These are phyloP conservation scores for Penicillium sumatraense DNA, from an alignment of 2,329 filamentous ascomycete genomes.

Conservation along the genomic window DNA sequence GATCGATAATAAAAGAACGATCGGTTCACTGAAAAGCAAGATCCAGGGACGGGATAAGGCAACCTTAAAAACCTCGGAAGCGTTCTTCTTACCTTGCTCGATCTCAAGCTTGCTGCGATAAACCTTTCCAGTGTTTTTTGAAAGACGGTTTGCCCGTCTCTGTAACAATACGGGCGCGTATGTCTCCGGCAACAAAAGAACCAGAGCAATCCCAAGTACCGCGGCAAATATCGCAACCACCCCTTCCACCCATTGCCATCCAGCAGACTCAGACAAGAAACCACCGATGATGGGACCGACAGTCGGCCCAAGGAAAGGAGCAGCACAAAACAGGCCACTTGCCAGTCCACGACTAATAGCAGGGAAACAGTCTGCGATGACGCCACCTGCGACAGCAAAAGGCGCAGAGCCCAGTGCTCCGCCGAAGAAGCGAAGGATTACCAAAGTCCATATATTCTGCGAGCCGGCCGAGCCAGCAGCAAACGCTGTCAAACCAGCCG, in stretches of 20 bases:
- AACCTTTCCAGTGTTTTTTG: constrained; percentile 52
- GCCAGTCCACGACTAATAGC: constrained; percentile 57
- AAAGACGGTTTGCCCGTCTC: constrained; percentile 57
- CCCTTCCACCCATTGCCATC: constrained; percentile 69
- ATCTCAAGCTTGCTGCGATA: constrained; percentile 17
- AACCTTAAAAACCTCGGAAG: constrained; percentile 55
- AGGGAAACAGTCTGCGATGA: constrained; percentile 61
- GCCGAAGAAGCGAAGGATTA: constrained; percentile 66
- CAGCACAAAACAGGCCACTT: constrained; percentile 65
- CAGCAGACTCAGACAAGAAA: constrained; percentile 62
- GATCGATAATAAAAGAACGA: constrained; percentile 66
- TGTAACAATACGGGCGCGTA: constrained; percentile 62
- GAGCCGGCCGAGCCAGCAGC: constrained; percentile 61
- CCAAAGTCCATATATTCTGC: constrained; percentile 59
- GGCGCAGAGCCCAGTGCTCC: constrained; percentile 62
- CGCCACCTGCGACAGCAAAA: constrained; percentile 62
- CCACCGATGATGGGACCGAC: constrained; percentile 67
- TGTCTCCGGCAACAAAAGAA: constrained; percentile 56
- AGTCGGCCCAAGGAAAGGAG: constrained; percentile 66
- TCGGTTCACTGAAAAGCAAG: constrained; percentile 71
- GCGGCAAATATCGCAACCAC: constrained; percentile 65
- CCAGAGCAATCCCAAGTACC: constrained; percentile 58
- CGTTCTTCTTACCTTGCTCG: constrained; percentile 45
- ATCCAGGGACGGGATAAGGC: constrained; percentile 68
- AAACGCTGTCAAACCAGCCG: constrained; percentile 55